These are phyloP conservation scores for Irpex sp. DNA, from an alignment of 1,284 basidiomycete genomes.

Conservation along the genomic window DNA sequence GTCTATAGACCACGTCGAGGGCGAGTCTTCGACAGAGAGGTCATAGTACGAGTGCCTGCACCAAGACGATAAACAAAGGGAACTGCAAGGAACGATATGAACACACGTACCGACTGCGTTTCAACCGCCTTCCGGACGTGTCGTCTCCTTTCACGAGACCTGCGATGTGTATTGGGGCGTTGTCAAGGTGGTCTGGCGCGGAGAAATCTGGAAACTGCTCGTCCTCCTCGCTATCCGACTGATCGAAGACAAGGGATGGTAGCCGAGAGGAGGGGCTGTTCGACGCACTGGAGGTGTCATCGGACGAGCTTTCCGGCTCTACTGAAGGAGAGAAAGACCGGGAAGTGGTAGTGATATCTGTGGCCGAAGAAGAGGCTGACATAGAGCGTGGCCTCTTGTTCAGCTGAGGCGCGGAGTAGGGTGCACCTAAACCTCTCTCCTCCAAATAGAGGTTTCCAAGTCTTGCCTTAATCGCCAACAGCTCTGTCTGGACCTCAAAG, in stretches of 20 bases:
- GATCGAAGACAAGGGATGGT: conserved; percentile 9
- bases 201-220: not conserved
- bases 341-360: not conserved
- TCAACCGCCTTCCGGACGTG: not conserved
- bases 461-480: conserved; percentile 6
- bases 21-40: not conserved
- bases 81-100: not conserved
- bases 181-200: not conserved
- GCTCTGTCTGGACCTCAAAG: not conserved
- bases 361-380: not conserved
- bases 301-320: not conserved
- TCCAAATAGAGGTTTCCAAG: conserved; percentile 9
- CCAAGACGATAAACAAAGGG: not conserved
- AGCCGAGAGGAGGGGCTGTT: not conserved
- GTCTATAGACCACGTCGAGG: not conserved
- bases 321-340: not conserved
- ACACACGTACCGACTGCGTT: not conserved
- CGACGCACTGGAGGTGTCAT: not conserved
- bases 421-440: too few species aligned
- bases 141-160: not conserved
- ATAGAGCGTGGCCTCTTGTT: not conserved
- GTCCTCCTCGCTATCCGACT: conserved; percentile 11
- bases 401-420: too few species aligned
- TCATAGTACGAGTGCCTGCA: not conserved
- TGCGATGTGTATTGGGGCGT: not conserved